Percentiles rank a stretch among this genome's conserved stretches.
Evolutionary conservation across 2,329 filamentous ascomycete genomes (phyloP).

Genomic region (Ceratocystiopsis brevicomis): DNA sequence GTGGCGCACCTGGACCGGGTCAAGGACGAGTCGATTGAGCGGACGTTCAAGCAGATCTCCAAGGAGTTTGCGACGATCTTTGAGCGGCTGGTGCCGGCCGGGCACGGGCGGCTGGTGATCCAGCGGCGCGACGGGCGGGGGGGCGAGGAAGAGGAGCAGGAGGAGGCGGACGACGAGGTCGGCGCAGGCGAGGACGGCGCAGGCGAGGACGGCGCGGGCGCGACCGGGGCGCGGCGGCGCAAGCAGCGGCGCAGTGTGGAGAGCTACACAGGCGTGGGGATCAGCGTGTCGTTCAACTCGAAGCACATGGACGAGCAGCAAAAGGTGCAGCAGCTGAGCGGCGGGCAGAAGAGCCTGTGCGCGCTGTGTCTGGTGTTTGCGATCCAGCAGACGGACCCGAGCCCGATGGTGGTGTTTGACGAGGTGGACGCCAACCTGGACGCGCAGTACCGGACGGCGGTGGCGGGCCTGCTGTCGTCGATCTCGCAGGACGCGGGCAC

Average conservation of each 20-base stretch:
- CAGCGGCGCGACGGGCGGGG: constrained; percentile 70
- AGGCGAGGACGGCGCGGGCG: constrained; percentile 41
- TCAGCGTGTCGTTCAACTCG: constrained; percentile 95
- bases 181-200: constrained; percentile 40
- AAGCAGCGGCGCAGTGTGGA: constrained; percentile 50
- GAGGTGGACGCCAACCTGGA: constrained; percentile 98
- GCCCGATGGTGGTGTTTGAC: constrained; percentile 97
- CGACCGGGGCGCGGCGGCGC: constrained; percentile 11
- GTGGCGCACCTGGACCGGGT: constrained; percentile 83
- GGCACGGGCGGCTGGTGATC: constrained; percentile 79
- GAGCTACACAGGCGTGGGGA: constrained; percentile 90
- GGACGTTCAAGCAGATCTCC: constrained; percentile 95
- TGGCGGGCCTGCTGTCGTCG: constrained; percentile 70
- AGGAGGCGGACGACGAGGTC: constrained; percentile 42
- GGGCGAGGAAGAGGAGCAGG: constrained; percentile 44
- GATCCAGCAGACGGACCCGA: constrained; percentile 94
- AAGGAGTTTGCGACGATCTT: constrained; percentile 87
- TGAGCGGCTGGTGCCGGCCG: constrained; percentile 83
- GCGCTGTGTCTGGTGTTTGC: constrained; percentile 96
- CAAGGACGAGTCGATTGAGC: constrained; percentile 95
- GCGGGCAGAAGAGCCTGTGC: constrained; percentile 96
- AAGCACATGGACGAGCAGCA: constrained; percentile 92
- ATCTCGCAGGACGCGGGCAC: constrained; percentile 49
- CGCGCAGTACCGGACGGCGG: constrained; percentile 90
- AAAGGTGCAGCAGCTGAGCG: constrained; percentile 88